These are phyloP conservation scores for Beauveria asiatica DNA, from an alignment of 2,329 filamentous ascomycete genomes.

Conservation along the genomic window DNA sequence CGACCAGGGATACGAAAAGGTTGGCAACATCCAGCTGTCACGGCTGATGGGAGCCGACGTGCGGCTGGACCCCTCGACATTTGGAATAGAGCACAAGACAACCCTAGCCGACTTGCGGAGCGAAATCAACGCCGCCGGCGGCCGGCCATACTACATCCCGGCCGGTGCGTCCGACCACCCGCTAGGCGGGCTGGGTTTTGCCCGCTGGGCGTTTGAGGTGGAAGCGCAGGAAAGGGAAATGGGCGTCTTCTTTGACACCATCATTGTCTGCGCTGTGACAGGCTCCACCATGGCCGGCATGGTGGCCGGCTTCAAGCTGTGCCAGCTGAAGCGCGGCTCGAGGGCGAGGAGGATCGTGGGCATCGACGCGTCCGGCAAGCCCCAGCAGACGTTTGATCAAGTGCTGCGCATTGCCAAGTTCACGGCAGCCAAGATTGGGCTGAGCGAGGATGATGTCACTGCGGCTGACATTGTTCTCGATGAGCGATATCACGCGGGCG, in stretches of 20 bases:
- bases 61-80: slow-evolving; percentile 48
- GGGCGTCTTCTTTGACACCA: slow-evolving; percentile 57
- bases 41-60: slow-evolving; percentile 59
- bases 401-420: slow-evolving; percentile 57
- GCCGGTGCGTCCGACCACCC: slow-evolving; percentile 64
- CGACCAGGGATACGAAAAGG: slow-evolving; percentile 51
- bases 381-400: slow-evolving; percentile 51
- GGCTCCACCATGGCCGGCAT: slow-evolving; percentile 65
- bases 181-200: slow-evolving; percentile 61
- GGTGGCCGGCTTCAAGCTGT: slow-evolving; percentile 62
- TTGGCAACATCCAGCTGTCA: slow-evolving; percentile 64
- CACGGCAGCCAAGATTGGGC: slow-evolving; percentile 55
- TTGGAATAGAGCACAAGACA: slow-evolving; percentile 61
- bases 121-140: slow-evolving; percentile 43
- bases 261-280: slow-evolving; percentile 63
- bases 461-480: slow-evolving; percentile 56
- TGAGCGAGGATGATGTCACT: slow-evolving; percentile 49
- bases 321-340: slow-evolving; percentile 35
- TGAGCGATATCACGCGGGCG: slow-evolving; percentile 52
- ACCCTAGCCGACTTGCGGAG: slow-evolving; percentile 46
- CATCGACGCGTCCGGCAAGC: slow-evolving; percentile 45
- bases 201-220: slow-evolving; percentile 63
- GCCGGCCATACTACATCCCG: slow-evolving; percentile 63
- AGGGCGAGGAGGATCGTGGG: slow-evolving; percentile 51
- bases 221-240: slow-evolving; percentile 51